Evolutionary conservation across 345 rosid species (phyloP).

Genomic region (Erysimum cheiranthoides): DNA sequence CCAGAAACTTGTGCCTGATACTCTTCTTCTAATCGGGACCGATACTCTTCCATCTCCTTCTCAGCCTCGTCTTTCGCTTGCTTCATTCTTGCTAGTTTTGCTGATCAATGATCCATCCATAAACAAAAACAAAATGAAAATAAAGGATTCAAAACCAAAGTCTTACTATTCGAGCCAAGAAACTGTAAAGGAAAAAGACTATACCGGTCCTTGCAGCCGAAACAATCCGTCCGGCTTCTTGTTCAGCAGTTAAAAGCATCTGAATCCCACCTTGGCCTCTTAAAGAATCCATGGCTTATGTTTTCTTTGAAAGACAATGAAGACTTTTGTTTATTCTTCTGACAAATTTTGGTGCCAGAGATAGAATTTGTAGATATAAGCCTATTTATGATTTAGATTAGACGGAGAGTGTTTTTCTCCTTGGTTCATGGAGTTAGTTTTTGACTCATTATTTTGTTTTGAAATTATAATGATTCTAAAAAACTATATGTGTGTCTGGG

Average conservation of each 20-base stretch:
- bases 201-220: slow-evolving; percentile 45
- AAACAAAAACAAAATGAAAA: neutral
- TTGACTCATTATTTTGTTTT: slow-evolving; percentile 39
- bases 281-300: slow-evolving; percentile 45
- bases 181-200: neutral
- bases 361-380: slow-evolving; percentile 33
- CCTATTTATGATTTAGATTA: slow-evolving; percentile 25
- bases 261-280: slow-evolving; percentile 52
- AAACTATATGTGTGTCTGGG: neutral
- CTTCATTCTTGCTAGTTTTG: slow-evolving; percentile 49
- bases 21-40: slow-evolving; percentile 41
- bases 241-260: slow-evolving; percentile 50
- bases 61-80: slow-evolving; percentile 52
- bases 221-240: slow-evolving; percentile 48
- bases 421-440: slow-evolving; percentile 41
- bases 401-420: slow-evolving; percentile 41
- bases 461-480: neutral
- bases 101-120: slow-evolving; percentile 31
- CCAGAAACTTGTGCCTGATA: slow-evolving; percentile 46
- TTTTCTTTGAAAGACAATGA: slow-evolving; percentile 30
- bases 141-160: slow-evolving; percentile 10
- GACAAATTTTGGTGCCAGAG: slow-evolving; percentile 11
- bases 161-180: slow-evolving; percentile 4
- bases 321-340: slow-evolving; percentile 30
- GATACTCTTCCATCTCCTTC: slow-evolving; percentile 47